Evolutionary conservation across 352 stramenopile genomes (phyloP), one percentile per base, ranked within the genome.

Genomic region (Nothophytophthora sp.): DNA sequence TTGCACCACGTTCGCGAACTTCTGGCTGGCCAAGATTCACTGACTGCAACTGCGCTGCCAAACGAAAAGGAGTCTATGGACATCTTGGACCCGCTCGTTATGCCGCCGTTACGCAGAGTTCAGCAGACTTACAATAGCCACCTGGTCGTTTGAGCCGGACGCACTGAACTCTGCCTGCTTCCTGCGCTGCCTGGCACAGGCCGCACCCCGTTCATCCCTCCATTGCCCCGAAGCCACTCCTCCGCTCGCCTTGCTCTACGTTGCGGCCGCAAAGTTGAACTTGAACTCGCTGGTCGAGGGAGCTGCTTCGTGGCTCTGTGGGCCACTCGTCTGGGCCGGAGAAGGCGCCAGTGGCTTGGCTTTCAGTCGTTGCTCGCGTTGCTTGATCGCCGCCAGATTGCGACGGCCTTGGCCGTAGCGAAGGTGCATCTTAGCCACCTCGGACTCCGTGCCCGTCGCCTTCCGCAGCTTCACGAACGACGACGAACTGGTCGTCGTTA

Each of bases 381-480:
- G 79, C 10, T 72, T 65, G 7, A 63, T 79, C 0, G 79, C 79
- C 2, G 62, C 51, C 33, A 84, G 42, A 33, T 90, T 88, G 30
- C 76, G 76, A 5, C 73, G 64, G 10, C 79, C 79, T 9, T 72
- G 67, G 16, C 79, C 79, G 40, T 90, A 90, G 18, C 67, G 71
- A 13, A 90, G 63, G 23, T 90, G 79, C 79, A 90, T 90, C 54
- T 80, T 81, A 18, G 74, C 70, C 28, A 87, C 51, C 58, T 90
- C 79, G 4, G 72, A 84, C 55, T 90, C 79, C 34, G 67, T 79
- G 36, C 72, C 78, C 33, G 70, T 82, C 7, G 76, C 69, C 29
- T 88, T 88, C 18, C 72, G 69, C 29, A 90, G 55, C 48, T 73
- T 84, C 5, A 89, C 22, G 27, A 87, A 84, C 3, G 74, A 71